These are phyloP conservation scores for Trichoderma sp. DNA, from an alignment of 2,329 filamentous ascomycete genomes.

Conservation along the genomic window DNA sequence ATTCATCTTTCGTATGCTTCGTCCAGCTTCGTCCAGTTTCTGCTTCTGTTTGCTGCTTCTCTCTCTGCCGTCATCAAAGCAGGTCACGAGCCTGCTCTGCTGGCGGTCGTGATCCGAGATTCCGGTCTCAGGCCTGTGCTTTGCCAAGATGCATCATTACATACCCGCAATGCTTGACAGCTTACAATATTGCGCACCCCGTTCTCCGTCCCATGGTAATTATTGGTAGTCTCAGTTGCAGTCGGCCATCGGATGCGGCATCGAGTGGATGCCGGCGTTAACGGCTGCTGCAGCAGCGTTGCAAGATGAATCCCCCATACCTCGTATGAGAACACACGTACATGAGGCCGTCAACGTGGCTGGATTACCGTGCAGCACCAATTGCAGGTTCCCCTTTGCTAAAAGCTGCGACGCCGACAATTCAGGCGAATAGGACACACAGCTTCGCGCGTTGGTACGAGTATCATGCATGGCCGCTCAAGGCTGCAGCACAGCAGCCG, in stretches of 20 bases:
- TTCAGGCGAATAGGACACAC: not conserved
- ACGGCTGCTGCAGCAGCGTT: not conserved
- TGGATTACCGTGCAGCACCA: not conserved
- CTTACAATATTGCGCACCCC: not conserved
- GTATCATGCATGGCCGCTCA: not conserved
- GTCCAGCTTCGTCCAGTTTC: not conserved
- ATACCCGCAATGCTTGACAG: not conserved
- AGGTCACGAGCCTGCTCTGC: constrained; percentile 11
- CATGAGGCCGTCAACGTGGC: not conserved
- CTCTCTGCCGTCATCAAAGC: not conserved
- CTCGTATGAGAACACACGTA: too few species aligned
- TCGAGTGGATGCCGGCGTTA: not conserved
- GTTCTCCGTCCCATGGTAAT: not conserved
- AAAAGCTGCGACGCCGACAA: not conserved
- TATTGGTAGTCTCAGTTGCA: not conserved
- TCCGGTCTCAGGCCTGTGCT: not conserved
- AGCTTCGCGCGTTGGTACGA: not conserved
- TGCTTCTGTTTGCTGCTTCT: not conserved
- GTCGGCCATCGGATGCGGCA: constrained; percentile 5
- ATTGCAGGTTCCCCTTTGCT: not conserved
- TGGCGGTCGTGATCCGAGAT: not conserved
- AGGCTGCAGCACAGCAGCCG: not conserved
- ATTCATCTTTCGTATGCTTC: not conserved
- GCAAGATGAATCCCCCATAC: not conserved
- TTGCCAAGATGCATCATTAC: not conserved